Evolutionary conservation across 371 early-diverging fungal genomes (phyloP).

Genomic region (Zancudomyces culisetae): DNA sequence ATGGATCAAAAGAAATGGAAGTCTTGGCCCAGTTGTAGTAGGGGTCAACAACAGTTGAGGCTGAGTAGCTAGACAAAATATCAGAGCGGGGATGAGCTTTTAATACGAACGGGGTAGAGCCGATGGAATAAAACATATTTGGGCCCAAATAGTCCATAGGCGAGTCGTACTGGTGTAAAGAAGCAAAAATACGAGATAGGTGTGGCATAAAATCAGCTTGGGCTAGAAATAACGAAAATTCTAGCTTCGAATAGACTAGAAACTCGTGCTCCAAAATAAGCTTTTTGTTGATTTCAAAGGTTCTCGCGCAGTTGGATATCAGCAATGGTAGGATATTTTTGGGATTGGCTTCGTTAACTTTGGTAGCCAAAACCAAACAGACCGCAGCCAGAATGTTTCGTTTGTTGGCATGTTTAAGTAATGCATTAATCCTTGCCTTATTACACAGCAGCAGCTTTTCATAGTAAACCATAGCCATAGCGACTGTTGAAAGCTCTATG

Average conservation of each 20-base stretch:
- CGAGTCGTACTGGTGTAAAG: conserved; percentile 6
- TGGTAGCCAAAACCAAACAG: conserved; percentile 9
- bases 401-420: not conserved
- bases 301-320: conserved; percentile 7
- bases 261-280: conserved; percentile 74
- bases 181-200: conserved; percentile 49
- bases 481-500: conserved; percentile 78
- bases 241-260: conserved; percentile 60
- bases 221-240: conserved; percentile 67
- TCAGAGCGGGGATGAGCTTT: too few species aligned
- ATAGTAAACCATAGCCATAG: conserved; percentile 73
- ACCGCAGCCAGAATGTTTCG: conserved; percentile 6
- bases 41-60: not conserved
- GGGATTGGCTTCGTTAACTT: not conserved
- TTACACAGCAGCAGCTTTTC: conserved; percentile 60
- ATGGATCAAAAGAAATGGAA: not conserved
- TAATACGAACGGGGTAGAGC: not conserved
- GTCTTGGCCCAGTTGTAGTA: not conserved
- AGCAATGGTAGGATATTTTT: not conserved
- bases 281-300: conserved; percentile 51
- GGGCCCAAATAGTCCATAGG: not conserved
- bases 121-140: not conserved
- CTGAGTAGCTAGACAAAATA: not conserved
- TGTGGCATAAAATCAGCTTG: conserved; percentile 69
- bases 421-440: conserved; percentile 25